Conservation (phyloP, 139 green algal genomes). For the Parachlorella kessleri region DNA sequence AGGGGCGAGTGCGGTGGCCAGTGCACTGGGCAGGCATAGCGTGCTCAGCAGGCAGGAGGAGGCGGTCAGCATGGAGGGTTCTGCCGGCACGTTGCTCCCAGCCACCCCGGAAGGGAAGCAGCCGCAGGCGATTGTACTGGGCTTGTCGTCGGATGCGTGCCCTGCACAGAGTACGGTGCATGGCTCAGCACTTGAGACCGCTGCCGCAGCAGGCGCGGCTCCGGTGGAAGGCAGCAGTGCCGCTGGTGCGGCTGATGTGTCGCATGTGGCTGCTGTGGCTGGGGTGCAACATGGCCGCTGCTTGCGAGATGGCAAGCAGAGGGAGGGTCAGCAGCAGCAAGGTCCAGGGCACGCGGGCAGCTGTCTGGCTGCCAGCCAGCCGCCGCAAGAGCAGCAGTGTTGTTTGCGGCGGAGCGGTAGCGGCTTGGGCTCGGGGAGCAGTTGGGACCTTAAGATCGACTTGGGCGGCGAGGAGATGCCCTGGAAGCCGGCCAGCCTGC, state of each 20-base stretch:
- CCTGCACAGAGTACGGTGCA: not conserved
- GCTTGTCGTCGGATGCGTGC: not conserved
- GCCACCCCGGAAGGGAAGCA: not conserved
- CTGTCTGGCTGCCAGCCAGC: not conserved
- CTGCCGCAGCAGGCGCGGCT: no score
- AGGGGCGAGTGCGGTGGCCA: not conserved
- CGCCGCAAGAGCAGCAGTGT: not conserved
- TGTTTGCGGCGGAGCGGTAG: no score
- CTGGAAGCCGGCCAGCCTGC: not conserved
- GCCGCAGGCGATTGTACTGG: not conserved
- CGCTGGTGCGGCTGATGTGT: not conserved
- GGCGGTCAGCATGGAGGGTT: not conserved
- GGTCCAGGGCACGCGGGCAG: no score
- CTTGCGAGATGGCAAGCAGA: not conserved
- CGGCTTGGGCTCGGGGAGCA: not conserved
- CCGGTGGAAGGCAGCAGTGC: not conserved
- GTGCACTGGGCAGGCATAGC: not conserved
- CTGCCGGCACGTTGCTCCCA: no score
- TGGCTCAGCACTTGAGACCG: not conserved
- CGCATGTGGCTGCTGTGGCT: not conserved
- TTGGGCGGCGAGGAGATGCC: not conserved
- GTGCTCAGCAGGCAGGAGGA: not conserved
- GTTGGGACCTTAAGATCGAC: not conserved
- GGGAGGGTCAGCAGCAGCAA: not conserved
- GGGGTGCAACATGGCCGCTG: not conserved